Percentiles rank a stretch among this genome's conserved stretches.
Conservation (phyloP, 495 filamentous ascomycete genomes). For the Pyronema domesticum region DNA sequence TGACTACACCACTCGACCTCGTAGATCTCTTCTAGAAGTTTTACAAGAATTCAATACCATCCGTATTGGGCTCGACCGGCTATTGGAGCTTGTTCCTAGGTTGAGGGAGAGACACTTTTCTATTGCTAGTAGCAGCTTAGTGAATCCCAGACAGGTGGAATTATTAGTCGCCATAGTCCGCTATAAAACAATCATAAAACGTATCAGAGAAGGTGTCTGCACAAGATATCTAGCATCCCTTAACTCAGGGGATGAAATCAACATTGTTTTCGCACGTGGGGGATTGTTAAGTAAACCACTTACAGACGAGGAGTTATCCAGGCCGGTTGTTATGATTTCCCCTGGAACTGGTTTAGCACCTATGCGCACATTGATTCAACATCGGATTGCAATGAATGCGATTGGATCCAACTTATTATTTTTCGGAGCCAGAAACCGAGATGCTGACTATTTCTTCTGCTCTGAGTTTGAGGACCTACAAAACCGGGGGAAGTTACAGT, state of each 20-base stretch:
- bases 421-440: constrained; percentile 59
- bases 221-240: constrained; percentile 66
- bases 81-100: constrained; percentile 50
- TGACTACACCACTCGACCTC: constrained; percentile 86
- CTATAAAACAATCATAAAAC: constrained; percentile 75
- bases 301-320: constrained; percentile 25
- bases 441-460: constrained; percentile 61
- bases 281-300: constrained; percentile 8
- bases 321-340: constrained; percentile 61
- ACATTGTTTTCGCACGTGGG: constrained; percentile 31
- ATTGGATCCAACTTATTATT: constrained; percentile 31
- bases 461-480: constrained; percentile 46
- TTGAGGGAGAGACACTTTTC: constrained; percentile 74
- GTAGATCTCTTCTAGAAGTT: constrained; percentile 79
- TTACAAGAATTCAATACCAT: constrained; percentile 77
- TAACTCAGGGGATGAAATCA: constrained; percentile 35
- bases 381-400: constrained; percentile 30
- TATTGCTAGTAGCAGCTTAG: constrained; percentile 36
- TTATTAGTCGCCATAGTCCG: constrained; percentile 81
- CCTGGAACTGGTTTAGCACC: constrained; percentile 87
- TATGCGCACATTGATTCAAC: constrained; percentile 60
- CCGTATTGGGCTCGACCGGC: constrained; percentile 57
- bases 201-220: constrained; percentile 71
- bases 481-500: constrained; percentile 24
- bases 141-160: constrained; percentile 38